Evolutionary conservation across 495 filamentous ascomycete genomes (phyloP).

Genomic region (Neurospora sp.): DNA sequence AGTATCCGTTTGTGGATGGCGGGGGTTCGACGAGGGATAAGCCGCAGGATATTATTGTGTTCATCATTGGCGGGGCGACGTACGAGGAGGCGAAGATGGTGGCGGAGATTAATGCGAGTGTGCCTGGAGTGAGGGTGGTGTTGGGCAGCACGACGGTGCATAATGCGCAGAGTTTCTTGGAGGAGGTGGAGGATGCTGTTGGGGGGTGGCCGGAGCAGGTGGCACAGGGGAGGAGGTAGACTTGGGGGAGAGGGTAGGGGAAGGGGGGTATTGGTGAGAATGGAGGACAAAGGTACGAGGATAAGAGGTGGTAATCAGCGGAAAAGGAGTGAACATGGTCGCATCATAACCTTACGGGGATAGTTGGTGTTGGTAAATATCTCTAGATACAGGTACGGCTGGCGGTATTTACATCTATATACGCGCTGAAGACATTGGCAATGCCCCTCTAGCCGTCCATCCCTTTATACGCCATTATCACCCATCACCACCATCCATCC

Average conservation of each 20-base stretch:
- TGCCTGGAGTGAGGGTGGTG: conserved; percentile 79
- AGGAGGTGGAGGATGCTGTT: conserved; percentile 75
- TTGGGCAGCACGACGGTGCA: conserved; percentile 76
- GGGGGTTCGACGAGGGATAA: conserved; percentile 78
- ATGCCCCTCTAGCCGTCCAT: not conserved
- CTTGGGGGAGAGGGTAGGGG: conserved; percentile 26
- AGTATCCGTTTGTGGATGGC: conserved; percentile 89
- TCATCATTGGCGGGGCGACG: conserved; percentile 85
- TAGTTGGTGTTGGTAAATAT: not conserved
- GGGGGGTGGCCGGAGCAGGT: conserved; percentile 65
- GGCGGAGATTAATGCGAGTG: conserved; percentile 81
- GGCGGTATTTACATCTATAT: not conserved
- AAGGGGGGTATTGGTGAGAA: not conserved
- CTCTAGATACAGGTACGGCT: not conserved
- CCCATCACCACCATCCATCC: not conserved
- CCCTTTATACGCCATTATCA: not conserved
- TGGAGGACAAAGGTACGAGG: not conserved
- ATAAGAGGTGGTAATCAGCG: not conserved
- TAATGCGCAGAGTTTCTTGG: conserved; percentile 78
- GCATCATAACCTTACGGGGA: not conserved
- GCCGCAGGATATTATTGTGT: conserved; percentile 90
- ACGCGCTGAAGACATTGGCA: not conserved
- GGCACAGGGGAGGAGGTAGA: conserved; percentile 35
- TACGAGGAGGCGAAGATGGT: conserved; percentile 96
- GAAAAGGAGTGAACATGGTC: not conserved